These are phyloP conservation scores for Coprinopsis strossmayeri DNA, from an alignment of 768 basidiomycete species.

Conservation along the genomic window DNA sequence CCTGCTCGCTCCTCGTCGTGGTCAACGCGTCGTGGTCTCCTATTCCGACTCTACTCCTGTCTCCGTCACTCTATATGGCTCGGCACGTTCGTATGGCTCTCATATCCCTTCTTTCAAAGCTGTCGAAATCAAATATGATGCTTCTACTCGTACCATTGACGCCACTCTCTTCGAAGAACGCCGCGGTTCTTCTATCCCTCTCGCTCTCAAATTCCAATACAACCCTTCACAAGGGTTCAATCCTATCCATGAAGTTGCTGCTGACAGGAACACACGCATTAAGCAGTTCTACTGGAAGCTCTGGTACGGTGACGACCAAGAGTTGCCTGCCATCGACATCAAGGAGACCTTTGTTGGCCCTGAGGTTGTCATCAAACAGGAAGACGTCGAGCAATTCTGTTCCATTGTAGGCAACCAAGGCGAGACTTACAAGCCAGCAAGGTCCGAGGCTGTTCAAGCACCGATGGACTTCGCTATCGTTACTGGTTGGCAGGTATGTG, in stretches of 20 bases:
- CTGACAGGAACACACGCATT: constrained; percentile 81
- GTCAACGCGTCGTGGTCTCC: constrained; percentile 71
- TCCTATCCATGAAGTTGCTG: constrained; percentile 87
- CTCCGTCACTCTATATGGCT: constrained; percentile 66
- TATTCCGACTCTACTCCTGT: constrained; percentile 38
- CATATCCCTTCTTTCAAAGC: constrained; percentile 80
- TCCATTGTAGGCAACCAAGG: constrained; percentile 90
- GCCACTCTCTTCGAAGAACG: constrained; percentile 84
- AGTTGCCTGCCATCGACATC: constrained; percentile 72
- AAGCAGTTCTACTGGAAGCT: constrained; percentile 98
- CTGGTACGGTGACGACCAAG: constrained; percentile 89
- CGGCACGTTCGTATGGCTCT: constrained; percentile 70
- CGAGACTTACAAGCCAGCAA: constrained; percentile 79
- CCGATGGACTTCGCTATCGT: constrained; percentile 99
- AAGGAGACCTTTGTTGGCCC: constrained; percentile 82
- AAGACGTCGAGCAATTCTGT: constrained; percentile 84
- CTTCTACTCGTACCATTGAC: constrained; percentile 49
- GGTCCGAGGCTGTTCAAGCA: constrained; percentile 67
- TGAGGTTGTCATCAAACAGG: constrained; percentile 72
- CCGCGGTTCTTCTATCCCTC: constrained; percentile 65
- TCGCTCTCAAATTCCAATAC: constrained; percentile 78
- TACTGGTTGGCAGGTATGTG: constrained; percentile 91
- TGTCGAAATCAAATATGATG: constrained; percentile 60
- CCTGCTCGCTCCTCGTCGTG: constrained; percentile 72
- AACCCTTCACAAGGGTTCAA: constrained; percentile 83